phyloP scores from a whole-genome alignment of 768 basidiomycete species.

The Solioccasus polychromus region DNA sequence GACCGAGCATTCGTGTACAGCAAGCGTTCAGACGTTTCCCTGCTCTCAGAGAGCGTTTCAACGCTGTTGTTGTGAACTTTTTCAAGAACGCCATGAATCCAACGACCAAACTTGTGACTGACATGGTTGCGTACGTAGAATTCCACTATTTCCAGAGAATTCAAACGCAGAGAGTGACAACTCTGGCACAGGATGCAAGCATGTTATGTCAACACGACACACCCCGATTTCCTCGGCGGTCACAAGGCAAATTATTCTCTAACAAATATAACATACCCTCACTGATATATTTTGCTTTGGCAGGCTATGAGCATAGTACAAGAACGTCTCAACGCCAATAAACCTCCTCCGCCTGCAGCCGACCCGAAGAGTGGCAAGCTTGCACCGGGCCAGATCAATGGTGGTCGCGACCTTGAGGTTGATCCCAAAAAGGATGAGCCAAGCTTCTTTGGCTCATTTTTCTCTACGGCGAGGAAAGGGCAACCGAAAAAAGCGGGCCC shows the following conservation, averaged over 20 bases:
- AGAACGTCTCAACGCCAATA: constrained; percentile 79
- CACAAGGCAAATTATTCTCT: constrained; percentile 59
- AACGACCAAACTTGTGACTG: constrained; percentile 90
- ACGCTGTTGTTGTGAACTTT: constrained; percentile 92
- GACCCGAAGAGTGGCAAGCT: constrained; percentile 75
- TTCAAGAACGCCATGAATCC: constrained; percentile 94
- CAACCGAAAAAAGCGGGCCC: constrained; percentile 62
- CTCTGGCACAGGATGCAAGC: too few species aligned
- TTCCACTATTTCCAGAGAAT: not conserved
- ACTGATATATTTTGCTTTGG: constrained; percentile 4
- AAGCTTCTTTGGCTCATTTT: constrained; percentile 96
- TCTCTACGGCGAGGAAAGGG: constrained; percentile 62
- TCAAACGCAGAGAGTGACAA: constrained; percentile 35
- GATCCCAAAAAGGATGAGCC: constrained; percentile 86
- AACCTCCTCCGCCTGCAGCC: constrained; percentile 50
- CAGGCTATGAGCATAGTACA: constrained; percentile 87
- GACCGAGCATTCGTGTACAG: constrained; percentile 39
- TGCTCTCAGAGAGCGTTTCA: constrained; percentile 95
- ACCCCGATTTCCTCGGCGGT: constrained; percentile 96
- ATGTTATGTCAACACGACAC: constrained; percentile 98
- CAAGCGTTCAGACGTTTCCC: constrained; percentile 96
- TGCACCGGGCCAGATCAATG: constrained; percentile 69
- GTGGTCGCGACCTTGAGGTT: constrained; percentile 91
- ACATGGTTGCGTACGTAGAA: constrained; percentile 80
- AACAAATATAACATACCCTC: not conserved